Percentiles rank a stretch among this genome's conserved stretches.
phyloP scores from a whole-genome alignment of 345 rosid genomes.

The Populus ilicifolia region DNA sequence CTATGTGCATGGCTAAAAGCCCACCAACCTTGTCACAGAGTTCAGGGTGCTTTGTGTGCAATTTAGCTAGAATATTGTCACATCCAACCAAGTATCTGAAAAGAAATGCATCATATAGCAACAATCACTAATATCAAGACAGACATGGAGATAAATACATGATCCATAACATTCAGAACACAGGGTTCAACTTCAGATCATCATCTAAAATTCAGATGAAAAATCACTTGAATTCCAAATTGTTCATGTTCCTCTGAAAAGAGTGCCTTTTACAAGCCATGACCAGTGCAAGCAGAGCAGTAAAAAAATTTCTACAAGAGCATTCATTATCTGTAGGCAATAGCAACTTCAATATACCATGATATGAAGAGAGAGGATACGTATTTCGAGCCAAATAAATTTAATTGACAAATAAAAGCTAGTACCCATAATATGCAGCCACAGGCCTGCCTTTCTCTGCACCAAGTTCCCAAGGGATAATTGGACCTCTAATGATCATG shows the following conservation, averaged over 20 bases:
- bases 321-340: background rate
- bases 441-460: constrained; percentile 83
- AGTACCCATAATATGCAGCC: constrained; percentile 88
- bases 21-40: constrained; percentile 98
- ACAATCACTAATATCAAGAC: background rate
- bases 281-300: constrained; percentile 7
- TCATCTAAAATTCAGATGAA: background rate
- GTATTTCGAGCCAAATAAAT: background rate
- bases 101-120: constrained; percentile 5
- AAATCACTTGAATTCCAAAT: constrained; percentile 3
- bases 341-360: background rate
- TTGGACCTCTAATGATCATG: constrained; percentile 90
- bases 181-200: constrained; percentile 1
- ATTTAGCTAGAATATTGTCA: constrained; percentile 72
- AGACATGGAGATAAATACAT: background rate
- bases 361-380: constrained; percentile 1
- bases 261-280: background rate
- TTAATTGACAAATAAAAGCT: background rate
- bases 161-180: background rate
- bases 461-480: constrained; percentile 94
- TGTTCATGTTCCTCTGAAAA: constrained; percentile 1
- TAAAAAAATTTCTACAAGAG: background rate
- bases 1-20: constrained; percentile 93
- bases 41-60: constrained; percentile 79
- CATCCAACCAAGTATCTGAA: constrained; percentile 89